phyloP scores from a whole-genome alignment of 805 yeast species.

The Candida insectorum region DNA sequence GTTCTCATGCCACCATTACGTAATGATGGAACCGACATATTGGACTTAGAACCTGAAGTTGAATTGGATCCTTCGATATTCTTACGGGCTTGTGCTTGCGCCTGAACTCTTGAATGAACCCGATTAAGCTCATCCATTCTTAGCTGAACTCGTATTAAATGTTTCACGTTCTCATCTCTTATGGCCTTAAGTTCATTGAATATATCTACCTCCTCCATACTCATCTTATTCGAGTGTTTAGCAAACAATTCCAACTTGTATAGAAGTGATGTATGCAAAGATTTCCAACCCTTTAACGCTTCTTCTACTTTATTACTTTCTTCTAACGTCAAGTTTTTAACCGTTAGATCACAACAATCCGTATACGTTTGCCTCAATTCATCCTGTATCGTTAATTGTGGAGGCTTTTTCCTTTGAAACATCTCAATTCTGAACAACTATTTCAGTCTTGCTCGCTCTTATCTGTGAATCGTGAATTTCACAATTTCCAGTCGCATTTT shows the following conservation, averaged over 20 bases:
- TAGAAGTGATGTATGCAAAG: constrained; percentile 59
- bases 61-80: constrained; percentile 1
- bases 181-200: constrained; percentile 32
- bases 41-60: constrained; percentile 2
- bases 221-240: constrained; percentile 30
- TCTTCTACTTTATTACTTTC: constrained; percentile 49
- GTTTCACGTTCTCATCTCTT: constrained; percentile 42
- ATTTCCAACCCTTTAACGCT: constrained; percentile 72
- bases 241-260: constrained; percentile 55
- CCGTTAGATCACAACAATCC: constrained; percentile 57
- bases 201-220: constrained; percentile 21
- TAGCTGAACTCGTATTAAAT: constrained; percentile 38
- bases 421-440: no score
- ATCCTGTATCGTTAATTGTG: constrained; percentile 47
- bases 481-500: no score
- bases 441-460: no score
- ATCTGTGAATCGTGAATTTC: not conserved
- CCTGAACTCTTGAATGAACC: no score
- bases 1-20: constrained; percentile 13
- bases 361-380: constrained; percentile 59
- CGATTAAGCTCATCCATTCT: constrained; percentile 36
- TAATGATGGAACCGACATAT: constrained; percentile 26
- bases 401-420: constrained; percentile 58
- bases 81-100: no score
- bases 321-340: constrained; percentile 56